Base-by-base conservation (phyloP, 192 early-diverging fungal genomes). In the Mortierella antarctica region DNA sequence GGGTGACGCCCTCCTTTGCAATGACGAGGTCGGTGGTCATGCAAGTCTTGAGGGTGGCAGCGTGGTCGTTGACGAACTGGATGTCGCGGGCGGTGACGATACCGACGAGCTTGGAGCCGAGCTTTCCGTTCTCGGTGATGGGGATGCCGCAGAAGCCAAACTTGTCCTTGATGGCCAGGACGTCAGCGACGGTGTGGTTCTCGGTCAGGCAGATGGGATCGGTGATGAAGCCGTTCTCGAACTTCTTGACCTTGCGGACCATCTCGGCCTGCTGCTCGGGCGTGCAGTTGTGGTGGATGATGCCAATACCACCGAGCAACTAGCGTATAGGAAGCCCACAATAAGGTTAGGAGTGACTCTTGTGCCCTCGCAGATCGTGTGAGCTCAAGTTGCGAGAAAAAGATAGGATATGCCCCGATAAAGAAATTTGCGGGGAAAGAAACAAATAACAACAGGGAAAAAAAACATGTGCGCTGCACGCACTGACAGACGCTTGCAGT, bases 171-270 rank as follows among this genome's bases (percentile, higher is more conserved):
- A 97, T 95, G 44, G 89, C 83, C 47, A 93, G 83, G 47, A 99
- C 94, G 79, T 97, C 94, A 55, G 88, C 84, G 48, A 98, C 95
- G 45, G 89, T 93, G 86, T 97, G 86, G 60, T 86, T 83, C 41
- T 96, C 94, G 65, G 90, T 90, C 68, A 99, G 84, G 77, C 93
- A 93, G 54, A 96, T 73, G 14, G 98, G 98, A 74, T 99, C 96
- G 49, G 93, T 91, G 83, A 99, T 99, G 83, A 99, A 99, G 12
- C 98, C 98, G 87, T 99, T 99, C 82, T 99, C 98, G 74, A 95
- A 99, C 83, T 92, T 96, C 88, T 96, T 98, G 82, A 99, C 97
- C 82, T 95, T 94, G 73, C 95, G 90, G 47, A 99, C 98, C 98
- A 99, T 99, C 10, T 95, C 93, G 12, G 96, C 95, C 89, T 99